Evolutionary conservation across 176 grass and related monocot species (phyloP).

Genomic region (Lolium rigidum): DNA sequence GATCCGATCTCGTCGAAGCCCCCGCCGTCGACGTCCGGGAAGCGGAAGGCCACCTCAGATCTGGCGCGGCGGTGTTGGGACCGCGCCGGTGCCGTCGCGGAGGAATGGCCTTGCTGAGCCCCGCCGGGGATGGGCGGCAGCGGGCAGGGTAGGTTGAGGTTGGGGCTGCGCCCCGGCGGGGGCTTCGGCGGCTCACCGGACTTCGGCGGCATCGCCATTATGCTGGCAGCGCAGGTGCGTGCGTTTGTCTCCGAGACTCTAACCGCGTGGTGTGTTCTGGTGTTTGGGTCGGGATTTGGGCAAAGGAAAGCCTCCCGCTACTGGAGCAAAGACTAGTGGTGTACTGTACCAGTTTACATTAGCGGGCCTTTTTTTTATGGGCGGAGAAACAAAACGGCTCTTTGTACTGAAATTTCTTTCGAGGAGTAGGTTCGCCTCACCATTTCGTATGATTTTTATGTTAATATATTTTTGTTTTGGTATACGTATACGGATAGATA

Average conservation of each 20-base stretch:
- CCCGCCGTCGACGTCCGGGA: slow-evolving; percentile 55
- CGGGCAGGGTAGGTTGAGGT: slow-evolving; percentile 55
- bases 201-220: slow-evolving; percentile 81
- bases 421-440: no score
- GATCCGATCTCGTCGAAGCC: slow-evolving; percentile 84
- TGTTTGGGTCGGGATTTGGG: background rate
- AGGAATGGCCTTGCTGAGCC: background rate
- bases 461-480: no score
- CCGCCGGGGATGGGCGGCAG: slow-evolving; percentile 53
- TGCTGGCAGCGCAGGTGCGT: slow-evolving; percentile 4
- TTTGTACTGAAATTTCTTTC: no score
- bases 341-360: no score
- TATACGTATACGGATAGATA: no score
- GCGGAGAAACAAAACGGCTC: no score
- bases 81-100: slow-evolving; percentile 33
- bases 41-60: slow-evolving; percentile 95
- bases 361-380: no score
- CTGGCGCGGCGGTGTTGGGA: slow-evolving; percentile 89
- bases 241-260: background rate
- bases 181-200: slow-evolving; percentile 60
- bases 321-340: no score
- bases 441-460: no score
- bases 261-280: background rate
- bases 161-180: slow-evolving; percentile 44
- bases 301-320: background rate